Conservation (phyloP, 2,329 filamentous ascomycete species). For the Verticillium nubilum region DNA sequence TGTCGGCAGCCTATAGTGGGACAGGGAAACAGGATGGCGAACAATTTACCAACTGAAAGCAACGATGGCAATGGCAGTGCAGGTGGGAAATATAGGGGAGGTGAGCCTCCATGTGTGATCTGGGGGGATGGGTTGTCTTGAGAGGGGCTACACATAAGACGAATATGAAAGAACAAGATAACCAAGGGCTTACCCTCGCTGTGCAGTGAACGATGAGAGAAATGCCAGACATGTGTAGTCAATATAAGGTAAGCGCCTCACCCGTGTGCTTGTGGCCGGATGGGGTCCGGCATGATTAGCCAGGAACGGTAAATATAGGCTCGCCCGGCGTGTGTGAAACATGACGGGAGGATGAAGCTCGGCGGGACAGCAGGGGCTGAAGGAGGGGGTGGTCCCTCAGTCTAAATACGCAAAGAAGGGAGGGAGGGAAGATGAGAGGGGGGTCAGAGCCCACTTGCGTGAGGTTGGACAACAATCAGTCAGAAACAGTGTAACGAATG, state of each 20-base stretch:
- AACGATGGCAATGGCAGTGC: not conserved
- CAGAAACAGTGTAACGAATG: not conserved
- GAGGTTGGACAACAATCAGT: not conserved
- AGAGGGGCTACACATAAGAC: not conserved
- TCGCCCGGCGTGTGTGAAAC: no score
- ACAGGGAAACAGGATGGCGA: not conserved
- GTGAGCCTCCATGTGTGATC: no score
- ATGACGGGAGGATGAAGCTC: not conserved
- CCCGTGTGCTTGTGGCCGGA: no score
- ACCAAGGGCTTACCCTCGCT: not conserved
- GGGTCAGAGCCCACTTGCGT: no score
- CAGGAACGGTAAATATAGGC: no score
- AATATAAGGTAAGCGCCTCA: no score
- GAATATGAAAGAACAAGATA: not conserved
- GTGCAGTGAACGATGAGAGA: not conserved
- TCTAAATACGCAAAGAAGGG: no score
- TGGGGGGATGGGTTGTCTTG: not conserved
- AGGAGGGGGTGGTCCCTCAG: not conserved
- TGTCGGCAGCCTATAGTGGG: not conserved
- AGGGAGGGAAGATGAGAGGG: no score
- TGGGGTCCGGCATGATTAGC: not conserved
- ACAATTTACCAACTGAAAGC: not conserved
- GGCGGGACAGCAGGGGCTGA: not conserved
- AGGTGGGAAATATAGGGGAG: no score
- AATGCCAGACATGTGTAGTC: no score